These are phyloP conservation scores for Starmerella sirachaensis DNA, from an alignment of 805 yeast genomes.

Conservation along the genomic window DNA sequence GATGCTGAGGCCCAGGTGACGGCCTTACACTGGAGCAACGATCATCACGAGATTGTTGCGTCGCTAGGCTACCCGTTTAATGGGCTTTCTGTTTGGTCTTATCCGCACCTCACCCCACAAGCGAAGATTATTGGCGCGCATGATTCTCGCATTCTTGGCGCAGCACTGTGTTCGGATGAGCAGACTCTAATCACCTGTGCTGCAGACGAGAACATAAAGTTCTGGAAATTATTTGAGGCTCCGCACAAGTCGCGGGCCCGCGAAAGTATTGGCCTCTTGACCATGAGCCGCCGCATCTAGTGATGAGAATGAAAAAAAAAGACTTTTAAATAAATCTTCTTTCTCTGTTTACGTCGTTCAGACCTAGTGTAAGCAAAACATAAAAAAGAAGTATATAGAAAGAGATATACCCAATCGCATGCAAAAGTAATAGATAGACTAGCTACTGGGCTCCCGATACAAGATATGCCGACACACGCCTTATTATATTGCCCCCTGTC, in stretches of 20 bases:
- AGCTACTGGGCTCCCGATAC: too few species aligned
- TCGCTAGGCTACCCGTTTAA: slow-evolving; percentile 91
- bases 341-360: background rate
- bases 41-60: slow-evolving; percentile 62
- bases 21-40: slow-evolving; percentile 76
- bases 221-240: slow-evolving; percentile 78
- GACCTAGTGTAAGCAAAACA: background rate
- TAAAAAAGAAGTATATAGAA: too few species aligned
- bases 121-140: slow-evolving; percentile 81
- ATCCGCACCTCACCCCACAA: slow-evolving; percentile 73
- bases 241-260: too few species aligned
- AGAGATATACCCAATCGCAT: too few species aligned
- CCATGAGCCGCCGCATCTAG: slow-evolving; percentile 5
- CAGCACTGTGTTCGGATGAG: slow-evolving; percentile 82
- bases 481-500: too few species aligned
- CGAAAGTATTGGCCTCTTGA: too few species aligned
- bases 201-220: slow-evolving; percentile 90
- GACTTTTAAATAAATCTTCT: background rate
- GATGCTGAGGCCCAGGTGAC: slow-evolving; percentile 91
- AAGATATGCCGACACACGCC: too few species aligned
- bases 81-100: slow-evolving; percentile 68
- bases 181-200: slow-evolving; percentile 87
- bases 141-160: slow-evolving; percentile 71
- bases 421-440: too few species aligned
- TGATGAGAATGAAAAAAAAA: background rate